Evolutionary conservation across 139 green algal species (phyloP), one percentile per base, ranked within the genome.

Genomic region (Deuterostichococcus epilithicus): DNA sequence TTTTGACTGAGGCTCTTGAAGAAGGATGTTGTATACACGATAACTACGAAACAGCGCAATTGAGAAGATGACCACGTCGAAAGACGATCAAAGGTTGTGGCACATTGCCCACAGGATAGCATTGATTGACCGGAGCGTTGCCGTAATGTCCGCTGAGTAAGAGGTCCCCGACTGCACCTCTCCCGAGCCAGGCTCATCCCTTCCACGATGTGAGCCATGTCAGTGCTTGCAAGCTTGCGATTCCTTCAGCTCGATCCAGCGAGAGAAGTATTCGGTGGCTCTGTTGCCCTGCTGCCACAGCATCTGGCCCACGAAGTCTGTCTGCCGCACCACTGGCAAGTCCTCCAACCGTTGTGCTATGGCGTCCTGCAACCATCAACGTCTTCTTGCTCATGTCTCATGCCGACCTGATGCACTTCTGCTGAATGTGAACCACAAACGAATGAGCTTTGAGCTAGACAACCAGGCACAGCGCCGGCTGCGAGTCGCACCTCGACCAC

Each of bases 181-280:
- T n/a, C n/a, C n/a, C n/a, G n/a, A n/a, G n/a, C n/a, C n/a, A n/a
- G n/a, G n/a, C n/a, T n/a, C n/a, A n/a, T n/a, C n/a, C n/a, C n/a
- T n/a, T n/a, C n/a, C 42, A 52, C 42, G 13, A 52, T 13, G 13
- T 52, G 42, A 23, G 10, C 8, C 42, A 52, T 52, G 42, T n/a
- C n/a, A n/a, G n/a, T n/a, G n/a, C n/a, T n/a, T 52, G 42, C 42
- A 8, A 52, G 13, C 42, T 8, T 23, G 42, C 42, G 8, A 13
- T 74, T 93, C 89, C 67, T 93, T 93, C 59, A 93, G 75, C 75
- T 93, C 88, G 34, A 93, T 88, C 88, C 88, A 93, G 1, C 86
- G 73, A 0, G 74, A 83, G 33, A 93, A 89, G 39, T 75, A 86
- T 34, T 92, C 81, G 38, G 78, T 82, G 5, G 80, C 70, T 28